Percentiles rank a stretch among this genome's conserved stretches.
Conservation (phyloP, 352 stramenopile species). For the Phytophthora vignae region DNA sequence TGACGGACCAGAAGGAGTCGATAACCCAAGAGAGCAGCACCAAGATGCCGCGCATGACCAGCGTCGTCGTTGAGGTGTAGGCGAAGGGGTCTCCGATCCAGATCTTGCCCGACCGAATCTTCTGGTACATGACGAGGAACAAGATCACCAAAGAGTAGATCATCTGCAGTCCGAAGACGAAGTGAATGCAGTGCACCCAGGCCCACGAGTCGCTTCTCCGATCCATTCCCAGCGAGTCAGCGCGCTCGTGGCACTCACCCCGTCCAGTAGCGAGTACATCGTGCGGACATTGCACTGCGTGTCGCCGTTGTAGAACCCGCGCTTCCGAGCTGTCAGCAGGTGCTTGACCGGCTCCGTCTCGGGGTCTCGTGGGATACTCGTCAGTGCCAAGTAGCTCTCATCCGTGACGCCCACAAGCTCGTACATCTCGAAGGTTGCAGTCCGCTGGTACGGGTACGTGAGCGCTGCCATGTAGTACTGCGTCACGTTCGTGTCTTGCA, state of each 20-base stretch:
- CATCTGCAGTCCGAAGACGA: slow-evolving; percentile 43
- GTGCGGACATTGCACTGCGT: slow-evolving; percentile 40
- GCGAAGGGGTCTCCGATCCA: slow-evolving; percentile 54
- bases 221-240: slow-evolving; percentile 26
- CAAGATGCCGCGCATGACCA: slow-evolving; percentile 28
- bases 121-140: slow-evolving; percentile 38
- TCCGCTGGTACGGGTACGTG: slow-evolving; percentile 38
- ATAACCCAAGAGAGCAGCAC: slow-evolving; percentile 38
- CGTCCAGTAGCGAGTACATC: slow-evolving; percentile 27
- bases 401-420: slow-evolving; percentile 23
- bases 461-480: slow-evolving; percentile 37
- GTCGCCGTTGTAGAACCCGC: slow-evolving; percentile 42
- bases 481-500: slow-evolving; percentile 25
- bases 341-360: slow-evolving; percentile 35
- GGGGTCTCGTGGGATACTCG: slow-evolving; percentile 14
- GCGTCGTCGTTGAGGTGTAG: slow-evolving; percentile 31
- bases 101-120: slow-evolving; percentile 35
- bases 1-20: slow-evolving; percentile 42
- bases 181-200: slow-evolving; percentile 46
- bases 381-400: slow-evolving; percentile 28
- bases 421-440: slow-evolving; percentile 37
- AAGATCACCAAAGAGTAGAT: slow-evolving; percentile 37
- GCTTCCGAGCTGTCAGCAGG: slow-evolving; percentile 32
- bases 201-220: slow-evolving; percentile 40
- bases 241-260: slow-evolving; percentile 13